Evolutionary conservation across 1,139 yeast genomes (phyloP).

Genomic region (Blastobotrys arbuscula): DNA sequence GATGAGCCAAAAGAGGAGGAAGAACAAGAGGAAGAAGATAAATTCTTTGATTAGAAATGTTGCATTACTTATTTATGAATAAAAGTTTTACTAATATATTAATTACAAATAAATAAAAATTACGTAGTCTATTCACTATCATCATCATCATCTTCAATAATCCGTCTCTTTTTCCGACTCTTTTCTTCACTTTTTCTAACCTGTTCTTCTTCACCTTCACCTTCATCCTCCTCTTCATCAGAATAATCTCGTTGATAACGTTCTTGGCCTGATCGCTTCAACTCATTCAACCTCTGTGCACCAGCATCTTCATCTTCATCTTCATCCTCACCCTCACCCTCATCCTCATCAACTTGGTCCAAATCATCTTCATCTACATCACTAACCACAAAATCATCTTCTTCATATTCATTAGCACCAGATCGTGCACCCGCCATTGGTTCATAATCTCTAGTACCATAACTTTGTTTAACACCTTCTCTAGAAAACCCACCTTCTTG

Average conservation of each 20-base stretch:
- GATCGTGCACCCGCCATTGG: slow-evolving; percentile 30
- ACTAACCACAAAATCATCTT: slow-evolving; percentile 5
- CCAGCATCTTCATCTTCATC: slow-evolving; percentile 48
- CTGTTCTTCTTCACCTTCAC: slow-evolving; percentile 26
- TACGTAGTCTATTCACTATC: slow-evolving; percentile 27
- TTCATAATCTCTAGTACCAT: slow-evolving; percentile 20
- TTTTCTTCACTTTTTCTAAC: slow-evolving; percentile 15
- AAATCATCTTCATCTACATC: slow-evolving; percentile 34
- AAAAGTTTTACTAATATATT: neutral
- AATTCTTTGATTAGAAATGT: slow-evolving; percentile 15
- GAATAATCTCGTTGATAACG: slow-evolving; percentile 30
- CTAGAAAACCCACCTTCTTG: slow-evolving; percentile 36
- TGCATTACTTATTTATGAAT: neutral
- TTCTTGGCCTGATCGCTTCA: slow-evolving; percentile 52
- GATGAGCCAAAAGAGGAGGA: slow-evolving; percentile 10
- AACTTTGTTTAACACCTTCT: slow-evolving; percentile 29
- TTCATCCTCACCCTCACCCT: slow-evolving; percentile 47
- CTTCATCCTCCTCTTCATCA: slow-evolving; percentile 36
- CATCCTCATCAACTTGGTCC: slow-evolving; percentile 33
- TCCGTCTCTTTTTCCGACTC: slow-evolving; percentile 30
- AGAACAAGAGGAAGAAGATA: slow-evolving; percentile 12
- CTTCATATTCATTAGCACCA: slow-evolving; percentile 24
- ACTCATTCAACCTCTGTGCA: slow-evolving; percentile 53
- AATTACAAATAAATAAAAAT: neutral
- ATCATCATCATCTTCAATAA: slow-evolving; percentile 56